Percentiles rank a stretch among this genome's conserved stretches.
Conservation (phyloP, 257 asterid genomes). For the Oldenlandia corymbosa region DNA sequence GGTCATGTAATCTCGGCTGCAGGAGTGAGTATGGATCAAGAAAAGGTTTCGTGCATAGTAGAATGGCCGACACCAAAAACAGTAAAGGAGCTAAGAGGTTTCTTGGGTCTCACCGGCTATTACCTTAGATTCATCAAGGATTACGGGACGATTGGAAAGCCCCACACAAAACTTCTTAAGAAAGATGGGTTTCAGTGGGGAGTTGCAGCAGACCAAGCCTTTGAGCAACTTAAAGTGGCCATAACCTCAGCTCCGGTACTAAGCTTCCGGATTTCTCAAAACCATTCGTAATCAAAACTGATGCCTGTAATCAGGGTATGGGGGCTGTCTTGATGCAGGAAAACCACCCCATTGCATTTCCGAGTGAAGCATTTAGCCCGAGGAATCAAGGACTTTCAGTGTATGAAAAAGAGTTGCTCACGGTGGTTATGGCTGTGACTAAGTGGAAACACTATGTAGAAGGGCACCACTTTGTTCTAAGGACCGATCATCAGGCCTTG, state of each 20-base stretch:
- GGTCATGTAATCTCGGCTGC: neutral
- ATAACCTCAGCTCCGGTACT: too few relatives aligned
- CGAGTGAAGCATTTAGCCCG: too few relatives aligned
- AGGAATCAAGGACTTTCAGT: too few relatives aligned
- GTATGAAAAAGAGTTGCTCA: too few relatives aligned
- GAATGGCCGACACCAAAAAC: neutral
- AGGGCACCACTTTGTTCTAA: too few relatives aligned
- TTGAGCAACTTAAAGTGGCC: too few relatives aligned
- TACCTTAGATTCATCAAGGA: neutral
- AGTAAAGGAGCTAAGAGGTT: neutral
- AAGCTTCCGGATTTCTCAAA: too few relatives aligned
- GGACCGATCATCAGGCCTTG: neutral
- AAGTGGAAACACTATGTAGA: neutral
- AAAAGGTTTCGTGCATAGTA: neutral
- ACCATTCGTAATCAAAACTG: too few relatives aligned
- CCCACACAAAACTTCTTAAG: neutral
- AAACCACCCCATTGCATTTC: too few relatives aligned
- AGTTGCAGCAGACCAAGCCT: too few relatives aligned
- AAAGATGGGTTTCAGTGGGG: neutral
- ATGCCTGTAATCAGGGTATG: too few relatives aligned
- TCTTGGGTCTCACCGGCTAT: neutral
- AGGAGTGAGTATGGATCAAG: neutral
- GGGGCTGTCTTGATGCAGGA: too few relatives aligned
- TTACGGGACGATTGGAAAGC: neutral
- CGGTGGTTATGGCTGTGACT: neutral